These are phyloP conservation scores for Hortaea sp. DNA, from an alignment of 2,329 filamentous ascomycete species.

Conservation along the genomic window DNA sequence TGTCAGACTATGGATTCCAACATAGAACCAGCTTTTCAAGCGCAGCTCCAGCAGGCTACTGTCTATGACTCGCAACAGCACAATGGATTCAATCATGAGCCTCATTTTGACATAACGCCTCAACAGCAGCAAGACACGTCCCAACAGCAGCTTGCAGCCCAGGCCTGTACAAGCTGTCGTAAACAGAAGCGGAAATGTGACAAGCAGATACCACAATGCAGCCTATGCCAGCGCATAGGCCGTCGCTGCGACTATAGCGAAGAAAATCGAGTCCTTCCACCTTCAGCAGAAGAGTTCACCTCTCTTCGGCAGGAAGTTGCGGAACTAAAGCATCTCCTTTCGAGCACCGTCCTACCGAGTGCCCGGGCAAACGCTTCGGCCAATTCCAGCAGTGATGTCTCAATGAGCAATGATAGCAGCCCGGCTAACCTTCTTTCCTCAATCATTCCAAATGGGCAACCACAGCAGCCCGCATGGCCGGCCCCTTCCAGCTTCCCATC, in stretches of 20 bases:
- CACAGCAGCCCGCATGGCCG: constrained; percentile 2
- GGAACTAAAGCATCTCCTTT: constrained; percentile 13
- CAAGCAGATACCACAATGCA: constrained; percentile 40
- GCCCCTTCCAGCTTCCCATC: constrained; percentile 28
- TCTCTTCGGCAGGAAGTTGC: constrained; percentile 15
- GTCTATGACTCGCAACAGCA: neutral
- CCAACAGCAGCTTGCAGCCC: constrained; percentile 18
- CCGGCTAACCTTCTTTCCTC: constrained; percentile 13
- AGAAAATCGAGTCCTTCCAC: constrained; percentile 5
- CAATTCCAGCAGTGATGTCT: neutral
- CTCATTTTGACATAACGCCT: neutral
- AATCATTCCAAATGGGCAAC: neutral
- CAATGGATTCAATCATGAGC: neutral
- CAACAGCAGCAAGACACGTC: neutral
- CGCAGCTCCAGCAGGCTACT: neutral
- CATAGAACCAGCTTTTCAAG: constrained; percentile 1
- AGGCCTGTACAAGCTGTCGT: constrained; percentile 36
- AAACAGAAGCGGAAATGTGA: constrained; percentile 45
- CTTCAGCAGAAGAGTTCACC: constrained; percentile 14
- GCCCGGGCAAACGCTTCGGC: constrained; percentile 3
- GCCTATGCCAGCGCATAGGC: constrained; percentile 30
- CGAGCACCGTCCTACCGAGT: neutral
- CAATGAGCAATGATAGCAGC: constrained; percentile 16
- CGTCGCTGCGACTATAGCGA: constrained; percentile 15
- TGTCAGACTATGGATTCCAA: neutral